Base-by-base conservation (phyloP, 2,329 filamentous ascomycete genomes). In the Cladosporium austrohemisphaericum region DNA sequence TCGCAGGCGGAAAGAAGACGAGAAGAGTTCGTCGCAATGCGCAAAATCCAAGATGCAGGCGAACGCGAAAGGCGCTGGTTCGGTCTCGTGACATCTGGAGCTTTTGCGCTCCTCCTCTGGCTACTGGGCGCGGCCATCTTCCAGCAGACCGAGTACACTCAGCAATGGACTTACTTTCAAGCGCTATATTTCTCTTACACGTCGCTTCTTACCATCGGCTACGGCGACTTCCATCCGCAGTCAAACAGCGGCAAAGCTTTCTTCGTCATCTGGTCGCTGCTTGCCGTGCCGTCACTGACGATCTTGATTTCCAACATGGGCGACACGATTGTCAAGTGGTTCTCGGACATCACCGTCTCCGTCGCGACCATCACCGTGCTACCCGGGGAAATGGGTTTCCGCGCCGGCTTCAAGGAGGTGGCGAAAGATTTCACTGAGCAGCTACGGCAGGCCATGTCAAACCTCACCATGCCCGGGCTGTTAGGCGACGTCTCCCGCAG, bases 311-410 rank as follows among this genome's bases (percentile, higher is more conserved):
- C 67, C 49, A 74, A 77, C 51, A 76, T 79, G 74, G 74, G 75
- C 11, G 74, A 76, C 51, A 78, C 76, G 0, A 72, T 78, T 8
- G 74, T 81, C 52, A 76, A 76, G 52, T 65, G 67, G 7, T 73
- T 81, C 61, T 72, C 74, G 18, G 76, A 81, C 40, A 50, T 75
- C n/a, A 79, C 76, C 0, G 72, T 77, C n/a, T 79, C 73, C 68
- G 52, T 79, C 4, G 78, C 76, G 10, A 73, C 76, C 23, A 55
- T 80, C 19, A 80, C 78, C 2, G 71, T 81, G 14, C 60, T 80
- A 1, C 78, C 78, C 1, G 72, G 70, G 7, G 76, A 78, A 25
- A 56, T 70, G 41, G 70, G 70, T 7, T 56, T 72, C 8, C 61
- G 57, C 10, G 60, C 66, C 0, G 65, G 66, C 5, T 52, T 69